Conservation (phyloP, 2,329 filamentous ascomycete genomes). For the Madurella mycetomatis region DNA sequence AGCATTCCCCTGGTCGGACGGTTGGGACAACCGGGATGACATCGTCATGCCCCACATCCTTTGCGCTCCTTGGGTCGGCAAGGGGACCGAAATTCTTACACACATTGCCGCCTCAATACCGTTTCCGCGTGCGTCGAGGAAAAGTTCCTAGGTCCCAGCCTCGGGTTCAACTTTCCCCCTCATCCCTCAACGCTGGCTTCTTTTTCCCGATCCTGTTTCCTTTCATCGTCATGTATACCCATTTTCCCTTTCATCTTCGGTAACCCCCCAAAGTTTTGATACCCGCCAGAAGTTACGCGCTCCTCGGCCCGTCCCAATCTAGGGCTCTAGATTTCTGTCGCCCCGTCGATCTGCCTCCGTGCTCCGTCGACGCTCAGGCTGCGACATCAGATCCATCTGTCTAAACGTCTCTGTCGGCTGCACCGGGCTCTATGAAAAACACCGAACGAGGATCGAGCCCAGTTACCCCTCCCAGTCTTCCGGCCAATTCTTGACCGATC, state of each 20-base stretch:
- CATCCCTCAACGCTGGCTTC: background rate
- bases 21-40: background rate
- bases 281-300: background rate
- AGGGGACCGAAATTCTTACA: background rate
- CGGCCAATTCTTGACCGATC: background rate
- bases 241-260: background rate
- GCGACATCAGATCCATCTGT: background rate
- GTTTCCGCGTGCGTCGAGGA: background rate
- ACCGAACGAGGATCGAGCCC: background rate
- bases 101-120: background rate
- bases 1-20: background rate
- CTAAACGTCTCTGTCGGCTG: background rate
- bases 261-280: background rate
- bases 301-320: background rate
- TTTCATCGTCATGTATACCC: background rate
- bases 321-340: background rate
- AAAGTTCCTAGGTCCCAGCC: background rate
- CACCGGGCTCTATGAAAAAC: background rate
- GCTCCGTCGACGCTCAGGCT: background rate
- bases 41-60: background rate
- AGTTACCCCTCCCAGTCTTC: background rate
- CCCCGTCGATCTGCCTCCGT: background rate
- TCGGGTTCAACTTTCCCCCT: background rate
- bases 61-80: background rate
- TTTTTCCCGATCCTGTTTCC: background rate